These are phyloP conservation scores for Debaryomyces tyrocola DNA, from an alignment of 805 yeast species.

Conservation along the genomic window DNA sequence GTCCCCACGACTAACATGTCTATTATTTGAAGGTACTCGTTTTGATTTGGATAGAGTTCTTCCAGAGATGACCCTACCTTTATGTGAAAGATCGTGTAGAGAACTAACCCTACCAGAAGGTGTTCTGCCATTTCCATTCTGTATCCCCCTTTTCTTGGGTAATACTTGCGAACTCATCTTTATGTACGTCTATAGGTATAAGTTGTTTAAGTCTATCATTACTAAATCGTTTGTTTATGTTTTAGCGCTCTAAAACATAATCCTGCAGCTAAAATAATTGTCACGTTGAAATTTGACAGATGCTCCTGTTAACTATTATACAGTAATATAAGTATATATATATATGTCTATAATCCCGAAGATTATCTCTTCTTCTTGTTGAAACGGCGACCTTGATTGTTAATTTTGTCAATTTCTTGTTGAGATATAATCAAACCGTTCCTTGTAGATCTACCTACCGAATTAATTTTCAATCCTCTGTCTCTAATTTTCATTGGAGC, in stretches of 20 bases:
- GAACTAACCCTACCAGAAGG: conserved; percentile 15
- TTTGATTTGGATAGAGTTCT: conserved; percentile 17
- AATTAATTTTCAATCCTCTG: conserved; percentile 74
- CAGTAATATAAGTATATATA: neutral
- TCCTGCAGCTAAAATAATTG: neutral
- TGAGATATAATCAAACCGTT: conserved; percentile 75
- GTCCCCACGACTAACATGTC: conserved; percentile 15
- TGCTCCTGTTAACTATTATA: neutral
- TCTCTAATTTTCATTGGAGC: conserved; percentile 52
- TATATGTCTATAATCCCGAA: neutral
- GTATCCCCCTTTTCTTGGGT: conserved; percentile 24
- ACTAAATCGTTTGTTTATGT: neutral
- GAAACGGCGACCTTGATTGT: conserved; percentile 8
- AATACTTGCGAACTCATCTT: conserved; percentile 15
- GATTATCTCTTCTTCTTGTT: conserved; percentile 4
- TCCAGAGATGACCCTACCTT: conserved; percentile 29
- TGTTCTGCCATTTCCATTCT: conserved; percentile 1
- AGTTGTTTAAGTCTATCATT: neutral
- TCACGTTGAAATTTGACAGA: neutral
- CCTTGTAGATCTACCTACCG: conserved; percentile 74
- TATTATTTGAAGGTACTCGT: conserved; percentile 11
- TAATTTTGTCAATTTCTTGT: conserved; percentile 57
- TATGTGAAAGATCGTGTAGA: conserved; percentile 27
- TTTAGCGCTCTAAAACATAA: neutral
- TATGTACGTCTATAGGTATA: neutral